phyloP scores from a whole-genome alignment of 2,329 filamentous ascomycete species.

The Fusarium proliferatum region DNA sequence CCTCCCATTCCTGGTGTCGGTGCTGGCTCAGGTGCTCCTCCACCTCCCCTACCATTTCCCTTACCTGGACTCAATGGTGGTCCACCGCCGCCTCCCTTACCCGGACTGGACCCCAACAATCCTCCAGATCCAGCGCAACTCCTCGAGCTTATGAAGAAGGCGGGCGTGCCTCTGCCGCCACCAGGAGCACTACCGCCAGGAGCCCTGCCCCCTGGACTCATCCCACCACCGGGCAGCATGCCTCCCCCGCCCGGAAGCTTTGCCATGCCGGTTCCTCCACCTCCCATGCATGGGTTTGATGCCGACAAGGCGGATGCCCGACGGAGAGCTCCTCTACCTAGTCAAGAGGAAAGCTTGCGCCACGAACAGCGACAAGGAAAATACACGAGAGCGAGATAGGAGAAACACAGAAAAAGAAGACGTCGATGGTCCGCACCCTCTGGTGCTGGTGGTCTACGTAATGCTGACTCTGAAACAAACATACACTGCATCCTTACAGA shows the following conservation, averaged over 20 bases:
- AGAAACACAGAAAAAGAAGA: not conserved
- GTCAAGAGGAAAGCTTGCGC: conserved; percentile 83
- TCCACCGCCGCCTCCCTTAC: conserved; percentile 61
- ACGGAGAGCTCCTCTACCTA: conserved; percentile 78
- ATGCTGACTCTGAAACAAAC: not conserved
- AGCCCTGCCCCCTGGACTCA: conserved; percentile 57
- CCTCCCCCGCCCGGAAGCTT: conserved; percentile 50
- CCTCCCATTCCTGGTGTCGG: conserved; percentile 64
- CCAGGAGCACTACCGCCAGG: conserved; percentile 59
- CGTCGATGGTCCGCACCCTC: conserved; percentile 34
- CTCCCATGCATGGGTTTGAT: conserved; percentile 51
- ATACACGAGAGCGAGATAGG: conserved; percentile 65
- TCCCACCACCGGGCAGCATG: conserved; percentile 55
- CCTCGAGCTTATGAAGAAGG: conserved; percentile 73
- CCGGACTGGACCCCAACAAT: conserved; percentile 68
- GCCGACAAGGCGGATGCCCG: conserved; percentile 49
- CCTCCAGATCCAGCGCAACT: conserved; percentile 71
- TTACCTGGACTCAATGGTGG: conserved; percentile 61
- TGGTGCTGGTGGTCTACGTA: conserved; percentile 40
- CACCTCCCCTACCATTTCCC: conserved; percentile 65
- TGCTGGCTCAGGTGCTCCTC: conserved; percentile 52
- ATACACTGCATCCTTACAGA: not conserved
- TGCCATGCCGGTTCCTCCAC: conserved; percentile 51
- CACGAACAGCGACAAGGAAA: conserved; percentile 77
- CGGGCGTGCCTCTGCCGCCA: conserved; percentile 70